These are phyloP conservation scores for Moesziomyces sp. DNA, from an alignment of 1,284 basidiomycete genomes.

Conservation along the genomic window DNA sequence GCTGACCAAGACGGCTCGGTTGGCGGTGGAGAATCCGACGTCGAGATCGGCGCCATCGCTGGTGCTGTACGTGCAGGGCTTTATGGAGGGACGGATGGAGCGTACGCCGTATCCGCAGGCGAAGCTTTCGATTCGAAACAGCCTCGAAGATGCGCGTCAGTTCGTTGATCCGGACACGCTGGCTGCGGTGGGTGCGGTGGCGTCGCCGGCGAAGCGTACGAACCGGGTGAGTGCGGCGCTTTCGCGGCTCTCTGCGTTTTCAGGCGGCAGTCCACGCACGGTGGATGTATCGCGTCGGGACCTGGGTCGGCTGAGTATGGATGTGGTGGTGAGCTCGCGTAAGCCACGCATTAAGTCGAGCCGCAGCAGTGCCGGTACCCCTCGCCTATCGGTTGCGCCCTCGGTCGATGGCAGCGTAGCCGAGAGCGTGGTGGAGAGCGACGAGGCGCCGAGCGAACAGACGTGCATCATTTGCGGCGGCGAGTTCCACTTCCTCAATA, in stretches of 20 bases:
- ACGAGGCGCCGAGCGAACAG: constrained; percentile 16
- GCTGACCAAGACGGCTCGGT: constrained; percentile 26
- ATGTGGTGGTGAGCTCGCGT: constrained; percentile 28
- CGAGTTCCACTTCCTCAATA: constrained; percentile 39
- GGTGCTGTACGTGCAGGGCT: constrained; percentile 26
- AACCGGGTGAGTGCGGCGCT: constrained; percentile 28
- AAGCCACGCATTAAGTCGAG: constrained; percentile 29
- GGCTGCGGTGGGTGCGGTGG: not conserved
- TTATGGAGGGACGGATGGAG: constrained; percentile 13
- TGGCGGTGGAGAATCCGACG: constrained; percentile 20
- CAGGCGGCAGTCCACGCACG: constrained; percentile 18
- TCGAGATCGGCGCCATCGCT: constrained; percentile 21
- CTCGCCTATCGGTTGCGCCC: constrained; percentile 17
- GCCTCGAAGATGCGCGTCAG: constrained; percentile 7
- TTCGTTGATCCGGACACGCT: constrained; percentile 29
- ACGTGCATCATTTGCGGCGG: constrained; percentile 46
- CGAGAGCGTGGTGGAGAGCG: not conserved
- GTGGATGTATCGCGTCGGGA: constrained; percentile 23
- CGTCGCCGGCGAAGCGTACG: constrained; percentile 8
- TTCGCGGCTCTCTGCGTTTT: constrained; percentile 29
- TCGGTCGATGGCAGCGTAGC: constrained; percentile 6
- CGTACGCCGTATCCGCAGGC: constrained; percentile 13
- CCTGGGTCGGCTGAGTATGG: constrained; percentile 24
- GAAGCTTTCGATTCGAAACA: constrained; percentile 22
- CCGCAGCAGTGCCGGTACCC: constrained; percentile 20